Evolutionary conservation across 192 early-diverging fungal genomes (phyloP), one percentile per base, ranked within the genome.

Genomic region (Coemansia sp.): DNA sequence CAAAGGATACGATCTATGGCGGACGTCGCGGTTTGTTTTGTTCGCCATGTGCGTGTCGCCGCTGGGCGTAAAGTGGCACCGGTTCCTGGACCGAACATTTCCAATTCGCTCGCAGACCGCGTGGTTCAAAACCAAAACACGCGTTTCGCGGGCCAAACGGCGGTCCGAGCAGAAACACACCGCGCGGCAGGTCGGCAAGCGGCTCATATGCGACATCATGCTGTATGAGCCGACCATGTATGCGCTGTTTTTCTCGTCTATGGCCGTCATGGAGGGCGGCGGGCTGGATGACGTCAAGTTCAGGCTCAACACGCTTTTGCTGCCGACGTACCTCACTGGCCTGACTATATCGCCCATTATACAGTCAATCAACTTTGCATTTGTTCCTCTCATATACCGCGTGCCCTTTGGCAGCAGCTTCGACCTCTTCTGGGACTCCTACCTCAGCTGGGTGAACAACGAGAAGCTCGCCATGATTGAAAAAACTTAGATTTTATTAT

Each of bases 361-460:
- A 16, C 90, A 92, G 61, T 60, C 83, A 4, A 62, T 92, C 28
- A 92, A 92, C 63, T 92, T 92, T 70, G 82, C 82, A 40, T 89
- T 88, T 69, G 76, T 89, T 52, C 90, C 90, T 21, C 71, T 92
- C 21, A 71, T 76, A 19, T 87, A 84, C 57, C 81, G 88, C 9
- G 71, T 92, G 18, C 90, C 90, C 1, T 88, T 92, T 71, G 85
- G 86, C 29, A 89, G 88, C 65, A 78, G 79, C 48, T 74, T 89
- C 57, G 88, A 87, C 19, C 73, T 92, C 35, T 79, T 88, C 42
- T 92, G 90, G 90, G 88, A 89, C 61, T 73, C 83, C 22, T 92
- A 89, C 55, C 77, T 92, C 7, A 92, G 90, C 67, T 87, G 84
- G 81, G 69, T 87, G 23, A 89, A 89, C 59, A 86, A 80, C 40